Conservation (phyloP, 768 basidiomycete genomes). For the Termitomyces sp. region DNA sequence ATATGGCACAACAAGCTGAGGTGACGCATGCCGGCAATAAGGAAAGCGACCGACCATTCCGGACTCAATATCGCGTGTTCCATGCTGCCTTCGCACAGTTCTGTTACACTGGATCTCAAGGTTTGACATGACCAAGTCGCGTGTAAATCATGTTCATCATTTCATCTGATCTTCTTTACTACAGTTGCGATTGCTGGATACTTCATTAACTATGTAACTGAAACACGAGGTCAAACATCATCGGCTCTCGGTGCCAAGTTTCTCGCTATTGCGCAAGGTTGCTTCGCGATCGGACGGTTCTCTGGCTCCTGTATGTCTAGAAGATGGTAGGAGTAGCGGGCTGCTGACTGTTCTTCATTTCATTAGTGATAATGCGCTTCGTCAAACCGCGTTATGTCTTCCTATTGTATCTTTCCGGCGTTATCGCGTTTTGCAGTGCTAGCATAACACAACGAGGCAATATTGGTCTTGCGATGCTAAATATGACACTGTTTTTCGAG, state of each 20-base stretch:
- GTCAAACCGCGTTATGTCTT: slow-evolving; percentile 25
- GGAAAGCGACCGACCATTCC: slow-evolving; percentile 22
- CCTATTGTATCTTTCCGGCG: slow-evolving; percentile 21
- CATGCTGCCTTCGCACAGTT: slow-evolving; percentile 29
- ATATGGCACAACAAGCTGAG: slow-evolving; percentile 30
- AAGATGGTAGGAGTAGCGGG: not conserved
- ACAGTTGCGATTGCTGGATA: slow-evolving; percentile 27
- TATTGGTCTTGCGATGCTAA: slow-evolving; percentile 25
- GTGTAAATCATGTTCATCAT: not conserved
- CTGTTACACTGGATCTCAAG: slow-evolving; percentile 27
- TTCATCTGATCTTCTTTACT: not conserved
- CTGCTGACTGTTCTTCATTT: not conserved
- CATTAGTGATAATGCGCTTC: slow-evolving; percentile 22
- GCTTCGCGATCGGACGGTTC: slow-evolving; percentile 27
- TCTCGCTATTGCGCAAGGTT: slow-evolving; percentile 27
- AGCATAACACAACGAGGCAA: slow-evolving; percentile 25
- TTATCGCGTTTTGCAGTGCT: slow-evolving; percentile 25
- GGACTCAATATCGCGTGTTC: slow-evolving; percentile 25
- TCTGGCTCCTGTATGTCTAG: slow-evolving; percentile 22
- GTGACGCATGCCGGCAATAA: slow-evolving; percentile 24
- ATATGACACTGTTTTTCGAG: slow-evolving; percentile 28
- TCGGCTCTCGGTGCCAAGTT: slow-evolving; percentile 24
- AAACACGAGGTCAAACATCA: slow-evolving; percentile 19
- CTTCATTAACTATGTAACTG: slow-evolving; percentile 29
- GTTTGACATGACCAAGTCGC: slow-evolving; percentile 7